Evolutionary conservation across 768 basidiomycete genomes (phyloP), one percentile per base, ranked within the genome.

Genomic region (Sporobolomyces pararoseus): DNA sequence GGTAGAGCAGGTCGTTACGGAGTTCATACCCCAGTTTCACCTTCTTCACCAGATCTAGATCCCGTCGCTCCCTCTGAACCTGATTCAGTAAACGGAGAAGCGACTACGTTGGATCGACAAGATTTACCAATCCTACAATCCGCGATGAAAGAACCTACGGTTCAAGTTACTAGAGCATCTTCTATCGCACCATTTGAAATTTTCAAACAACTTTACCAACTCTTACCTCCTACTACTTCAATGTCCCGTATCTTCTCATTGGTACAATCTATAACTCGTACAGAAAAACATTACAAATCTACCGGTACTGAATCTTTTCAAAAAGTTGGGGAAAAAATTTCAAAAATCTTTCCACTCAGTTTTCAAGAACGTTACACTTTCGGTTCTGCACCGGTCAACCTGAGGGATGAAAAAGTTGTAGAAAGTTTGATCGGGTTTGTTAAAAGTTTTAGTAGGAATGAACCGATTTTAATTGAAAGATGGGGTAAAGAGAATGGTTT

Each of bases 1-100:
- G 93, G 94, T 9, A 85, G 95, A 47, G 94, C 95, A 0, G 95
- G 94, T 17, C 88, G 95, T 3, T 98, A 85, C 78, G 90, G 90
- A 4, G 79, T 89, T 50, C 86, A 87, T 69, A 80, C 77, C 29
- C 46, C 72, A 50, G n/a, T 71, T 9, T 71, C 73, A 6, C 73
- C 70, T 23, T 73, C 68, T 7, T 71, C 73, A 3, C 73, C 75
- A 17, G 75, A 75, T 49, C 74, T 72, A 70, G 74, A 75, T 35
- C 65, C 69, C 14, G 67, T 54, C 44, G 19, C 50, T 29, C 63
- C 63, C 6, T 51, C 58, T 75, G 74, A 65, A 44, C 58, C 65
- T 49, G 68, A 70, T 14, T n/a, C 65, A 4, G 78, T 83, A 1
- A 85, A 83, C 10, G 92, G 94, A 29, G 82, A 83, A 37, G 88